phyloP scores from a whole-genome alignment of 2,329 filamentous ascomycete species.

The Pleomassaria siparia region DNA sequence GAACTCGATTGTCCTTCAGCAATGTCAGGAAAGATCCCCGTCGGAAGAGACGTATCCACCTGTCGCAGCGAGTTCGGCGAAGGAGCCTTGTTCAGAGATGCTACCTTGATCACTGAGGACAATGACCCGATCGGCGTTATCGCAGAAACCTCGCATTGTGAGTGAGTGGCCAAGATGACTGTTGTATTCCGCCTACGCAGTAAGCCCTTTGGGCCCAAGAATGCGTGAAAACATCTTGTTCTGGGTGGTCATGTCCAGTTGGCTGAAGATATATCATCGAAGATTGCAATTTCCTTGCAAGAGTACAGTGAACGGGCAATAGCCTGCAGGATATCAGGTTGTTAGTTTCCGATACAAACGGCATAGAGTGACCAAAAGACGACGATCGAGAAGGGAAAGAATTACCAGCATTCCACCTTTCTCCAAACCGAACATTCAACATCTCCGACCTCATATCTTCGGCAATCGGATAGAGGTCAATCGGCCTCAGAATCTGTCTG shows the following conservation, averaged over 20 bases:
- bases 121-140: conserved; percentile 10
- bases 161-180: conserved; percentile 21
- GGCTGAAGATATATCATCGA: conserved; percentile 1
- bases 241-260: neutral
- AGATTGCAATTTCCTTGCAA: neutral
- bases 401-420: too few species aligned
- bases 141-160: conserved; percentile 41
- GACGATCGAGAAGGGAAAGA: too few species aligned
- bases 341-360: too few species aligned
- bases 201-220: neutral
- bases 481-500: conserved; percentile 4
- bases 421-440: neutral
- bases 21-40: conserved; percentile 25
- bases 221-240: neutral
- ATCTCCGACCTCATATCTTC: conserved; percentile 2
- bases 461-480: conserved; percentile 3
- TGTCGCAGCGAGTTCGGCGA: conserved; percentile 29
- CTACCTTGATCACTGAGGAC: conserved; percentile 3
- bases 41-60: conserved; percentile 18
- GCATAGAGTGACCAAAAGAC: too few species aligned
- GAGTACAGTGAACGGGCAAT: neutral
- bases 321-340: too few species aligned
- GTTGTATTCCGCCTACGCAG: conserved; percentile 16
- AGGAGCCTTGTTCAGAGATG: conserved; percentile 36
- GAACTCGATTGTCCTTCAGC: conserved; percentile 5